These are phyloP conservation scores for Entelexis sorbosivorans DNA, from an alignment of 1,139 yeast species.

Conservation along the genomic window DNA sequence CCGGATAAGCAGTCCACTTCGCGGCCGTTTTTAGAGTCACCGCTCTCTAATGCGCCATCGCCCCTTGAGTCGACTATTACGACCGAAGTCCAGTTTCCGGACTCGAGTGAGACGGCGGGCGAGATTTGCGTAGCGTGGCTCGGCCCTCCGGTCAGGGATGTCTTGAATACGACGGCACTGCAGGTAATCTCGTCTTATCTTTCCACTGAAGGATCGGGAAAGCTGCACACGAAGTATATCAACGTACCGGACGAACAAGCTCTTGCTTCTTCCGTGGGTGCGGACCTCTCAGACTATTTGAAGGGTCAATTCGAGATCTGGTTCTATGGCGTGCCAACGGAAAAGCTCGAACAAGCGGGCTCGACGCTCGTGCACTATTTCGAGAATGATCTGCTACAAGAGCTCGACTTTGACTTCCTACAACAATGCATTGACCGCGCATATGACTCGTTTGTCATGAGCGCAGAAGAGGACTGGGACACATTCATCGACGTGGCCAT, in stretches of 20 bases:
- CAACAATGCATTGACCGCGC: slow-evolving; percentile 57
- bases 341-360: slow-evolving; percentile 40
- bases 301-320: slow-evolving; percentile 49
- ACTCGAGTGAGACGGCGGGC: slow-evolving; percentile 75
- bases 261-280: slow-evolving; percentile 59
- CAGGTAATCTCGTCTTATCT: slow-evolving; percentile 66
- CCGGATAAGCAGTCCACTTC: slow-evolving; percentile 37
- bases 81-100: slow-evolving; percentile 62
- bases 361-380: slow-evolving; percentile 9
- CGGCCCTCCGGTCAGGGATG: slow-evolving; percentile 57
- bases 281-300: slow-evolving; percentile 58
- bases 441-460: slow-evolving; percentile 50
- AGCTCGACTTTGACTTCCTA: slow-evolving; percentile 55
- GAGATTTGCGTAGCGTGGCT: slow-evolving; percentile 69
- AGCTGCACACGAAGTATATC: slow-evolving; percentile 57
- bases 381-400: slow-evolving; percentile 40
- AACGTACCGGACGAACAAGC: slow-evolving; percentile 65
- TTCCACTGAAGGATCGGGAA: slow-evolving; percentile 49
- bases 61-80: background rate
- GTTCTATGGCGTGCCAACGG: slow-evolving; percentile 69
- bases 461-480: slow-evolving; percentile 56
- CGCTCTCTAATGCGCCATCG: slow-evolving; percentile 2
- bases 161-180: slow-evolving; percentile 50
- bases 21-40: slow-evolving; percentile 72
- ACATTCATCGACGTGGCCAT: slow-evolving; percentile 58